These are phyloP conservation scores for Castanea sativa DNA, from an alignment of 306 rosid species.

Conservation along the genomic window DNA sequence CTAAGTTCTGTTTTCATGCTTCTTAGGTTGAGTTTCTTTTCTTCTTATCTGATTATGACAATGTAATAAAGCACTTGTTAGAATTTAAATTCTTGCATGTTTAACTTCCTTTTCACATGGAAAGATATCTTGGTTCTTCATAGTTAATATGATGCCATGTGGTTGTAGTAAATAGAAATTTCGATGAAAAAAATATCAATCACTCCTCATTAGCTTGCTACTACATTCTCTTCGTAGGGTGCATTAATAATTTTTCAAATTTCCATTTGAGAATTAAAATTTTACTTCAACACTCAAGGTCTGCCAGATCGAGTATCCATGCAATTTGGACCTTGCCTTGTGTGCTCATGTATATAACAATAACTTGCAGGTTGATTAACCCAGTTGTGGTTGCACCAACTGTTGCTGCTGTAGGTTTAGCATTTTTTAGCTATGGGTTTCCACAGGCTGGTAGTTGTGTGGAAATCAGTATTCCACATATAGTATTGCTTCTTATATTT, in stretches of 20 bases:
- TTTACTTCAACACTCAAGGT: neutral
- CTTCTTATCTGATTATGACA: neutral
- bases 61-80: neutral
- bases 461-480: slow-evolving; percentile 84
- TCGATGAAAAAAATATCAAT: neutral
- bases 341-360: neutral
- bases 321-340: neutral
- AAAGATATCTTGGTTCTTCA: neutral
- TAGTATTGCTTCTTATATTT: slow-evolving; percentile 73
- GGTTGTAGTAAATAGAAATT: neutral
- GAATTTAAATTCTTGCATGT: neutral
- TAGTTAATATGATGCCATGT: neutral
- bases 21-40: neutral
- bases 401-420: slow-evolving; percentile 91
- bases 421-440: slow-evolving; percentile 94
- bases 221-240: neutral
- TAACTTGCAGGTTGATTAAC: slow-evolving; percentile 65
- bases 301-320: neutral
- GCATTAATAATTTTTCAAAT: neutral
- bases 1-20: neutral
- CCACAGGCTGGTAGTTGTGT: slow-evolving; percentile 89
- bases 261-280: neutral
- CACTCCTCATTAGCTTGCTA: neutral
- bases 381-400: slow-evolving; percentile 97
- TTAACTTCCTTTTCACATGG: neutral